phyloP scores from a whole-genome alignment of 2,329 filamentous ascomycete genomes.

The Exserohilum rostratum region DNA sequence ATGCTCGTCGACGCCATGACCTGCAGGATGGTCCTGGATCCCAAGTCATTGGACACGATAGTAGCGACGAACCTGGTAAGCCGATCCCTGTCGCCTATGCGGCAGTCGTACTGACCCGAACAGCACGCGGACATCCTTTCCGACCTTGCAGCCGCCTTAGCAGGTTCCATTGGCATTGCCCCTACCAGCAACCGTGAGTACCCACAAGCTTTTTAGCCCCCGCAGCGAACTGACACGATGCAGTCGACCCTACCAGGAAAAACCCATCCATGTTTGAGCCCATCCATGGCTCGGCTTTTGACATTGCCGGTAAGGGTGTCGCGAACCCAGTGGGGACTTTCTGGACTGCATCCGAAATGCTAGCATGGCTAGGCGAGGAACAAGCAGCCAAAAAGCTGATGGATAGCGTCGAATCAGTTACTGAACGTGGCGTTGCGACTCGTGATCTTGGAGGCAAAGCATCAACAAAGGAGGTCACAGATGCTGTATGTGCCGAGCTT shows the following conservation, averaged over 20 bases:
- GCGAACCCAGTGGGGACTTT: conserved; percentile 65
- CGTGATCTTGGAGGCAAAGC: conserved; percentile 60
- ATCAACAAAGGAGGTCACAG: conserved; percentile 51
- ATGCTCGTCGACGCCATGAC: conserved; percentile 73
- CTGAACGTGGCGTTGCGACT: conserved; percentile 59
- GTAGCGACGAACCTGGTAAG: conserved; percentile 64
- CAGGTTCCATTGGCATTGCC: conserved; percentile 74
- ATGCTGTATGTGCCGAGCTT: conserved; percentile 51
- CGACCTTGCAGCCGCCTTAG: conserved; percentile 71
- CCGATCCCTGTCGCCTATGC: not conserved
- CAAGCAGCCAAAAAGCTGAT: conserved; percentile 58
- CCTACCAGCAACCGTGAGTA: conserved; percentile 65
- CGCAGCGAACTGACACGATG: conserved; percentile 15
- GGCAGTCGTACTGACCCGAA: not conserved
- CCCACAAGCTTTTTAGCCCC: too few species aligned
- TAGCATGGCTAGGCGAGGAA: conserved; percentile 63
- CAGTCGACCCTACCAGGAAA: conserved; percentile 64
- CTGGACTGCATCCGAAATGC: conserved; percentile 65
- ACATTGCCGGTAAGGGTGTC: conserved; percentile 63
- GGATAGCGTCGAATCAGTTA: conserved; percentile 60
- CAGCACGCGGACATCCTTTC: conserved; percentile 69
- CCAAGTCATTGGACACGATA: conserved; percentile 65
- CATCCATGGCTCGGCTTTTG: conserved; percentile 65
- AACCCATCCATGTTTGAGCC: conserved; percentile 69
- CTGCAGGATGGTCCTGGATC: conserved; percentile 66